A percentile compares a stretch with the other conserved stretches of the same genome.
phyloP scores from a whole-genome alignment of 805 yeast species.

The Kuraishia molischiana region DNA sequence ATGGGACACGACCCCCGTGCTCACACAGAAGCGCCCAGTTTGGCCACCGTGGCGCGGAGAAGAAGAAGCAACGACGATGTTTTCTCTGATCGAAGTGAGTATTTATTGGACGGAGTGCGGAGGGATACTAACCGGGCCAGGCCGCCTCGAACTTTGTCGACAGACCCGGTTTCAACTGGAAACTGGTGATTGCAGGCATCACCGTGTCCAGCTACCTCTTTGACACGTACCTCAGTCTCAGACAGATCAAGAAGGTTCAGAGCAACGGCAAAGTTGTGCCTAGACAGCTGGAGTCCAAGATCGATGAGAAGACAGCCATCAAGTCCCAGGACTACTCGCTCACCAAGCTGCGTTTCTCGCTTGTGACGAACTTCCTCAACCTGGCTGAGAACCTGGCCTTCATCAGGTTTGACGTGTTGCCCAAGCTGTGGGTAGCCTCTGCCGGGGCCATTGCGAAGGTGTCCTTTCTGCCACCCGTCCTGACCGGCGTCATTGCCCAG shows the following conservation, averaged over 20 bases:
- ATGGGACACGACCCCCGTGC: no score
- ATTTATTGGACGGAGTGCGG: no score
- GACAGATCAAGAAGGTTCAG: slow-evolving; percentile 66
- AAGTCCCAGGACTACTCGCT: slow-evolving; percentile 73
- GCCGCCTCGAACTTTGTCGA: slow-evolving; percentile 23
- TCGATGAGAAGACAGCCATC: slow-evolving; percentile 62
- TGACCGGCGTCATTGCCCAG: slow-evolving; percentile 57
- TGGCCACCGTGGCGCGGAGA: no score
- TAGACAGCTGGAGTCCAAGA: slow-evolving; percentile 52
- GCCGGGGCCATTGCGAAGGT: slow-evolving; percentile 22
- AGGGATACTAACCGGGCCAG: no score
- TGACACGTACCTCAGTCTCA: slow-evolving; percentile 60
- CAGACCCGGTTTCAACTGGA: slow-evolving; percentile 71
- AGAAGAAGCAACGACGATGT: no score
- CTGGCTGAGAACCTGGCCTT: slow-evolving; percentile 47
- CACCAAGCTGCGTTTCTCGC: slow-evolving; percentile 65
- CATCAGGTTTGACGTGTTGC: slow-evolving; percentile 53
- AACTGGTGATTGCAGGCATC: slow-evolving; percentile 60
- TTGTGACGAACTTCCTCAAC: slow-evolving; percentile 41
- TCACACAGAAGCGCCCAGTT: no score
- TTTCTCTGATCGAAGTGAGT: not conserved
- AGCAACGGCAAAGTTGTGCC: slow-evolving; percentile 45
- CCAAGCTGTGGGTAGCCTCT: slow-evolving; percentile 49
- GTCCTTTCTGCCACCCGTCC: slow-evolving; percentile 11
- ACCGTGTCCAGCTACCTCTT: slow-evolving; percentile 67